Base-by-base conservation (phyloP, 1,284 basidiomycete species). In the Trametes pubescens region DNA sequence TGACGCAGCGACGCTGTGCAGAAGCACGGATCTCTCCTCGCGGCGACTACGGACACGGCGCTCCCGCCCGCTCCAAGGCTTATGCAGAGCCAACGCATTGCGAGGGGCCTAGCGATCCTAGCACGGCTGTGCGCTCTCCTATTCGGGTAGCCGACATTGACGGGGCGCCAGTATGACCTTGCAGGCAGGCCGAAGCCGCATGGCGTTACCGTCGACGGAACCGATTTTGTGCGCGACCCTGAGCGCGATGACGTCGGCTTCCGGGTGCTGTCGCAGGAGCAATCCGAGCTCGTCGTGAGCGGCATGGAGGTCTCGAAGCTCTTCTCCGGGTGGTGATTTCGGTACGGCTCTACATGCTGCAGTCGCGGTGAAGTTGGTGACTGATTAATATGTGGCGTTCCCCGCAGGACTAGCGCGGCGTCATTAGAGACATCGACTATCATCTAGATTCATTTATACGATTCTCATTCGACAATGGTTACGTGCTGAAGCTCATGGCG, bases 181-280 rank as follows among this genome's bases (percentile, higher is more conserved):
- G 57, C 56, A 11, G 32, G 49, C 24, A 65, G 70, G n/a, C 66
- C 62, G 29, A 70, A 62, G 57, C 66, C 70, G 43, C 32, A 44
- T 26, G 46, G 60, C 3, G 52, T 63, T 18, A 32, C 1, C 6
- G 13, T 51, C 29, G 51, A 62, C 46, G 59, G 59, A 34, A 43
- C 62, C 35, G 67, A 59, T 9, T 65, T 68, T 6, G 64, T 65
- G 24, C 60, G 61, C 16, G 64, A 72, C 43, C 51, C 56, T 29
- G 71, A 64, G 29, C 62, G 71, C 26, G 62, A 65, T 24, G 73
- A 73, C 57, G 67, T 73, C 7, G 72, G 71, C 29, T 72, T 71
- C 53, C 51, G 46, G 22, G 69, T 66, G 51, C 54, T 72, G 10
- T 54, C 58, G 14, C 65, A 44, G 38, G 66, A 69, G 29, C 47